Percentiles rank a stretch among this genome's conserved stretches.
Conservation (phyloP, 164 flowering plant genomes). For the Kalanchoe fedtschenkoi region DNA sequence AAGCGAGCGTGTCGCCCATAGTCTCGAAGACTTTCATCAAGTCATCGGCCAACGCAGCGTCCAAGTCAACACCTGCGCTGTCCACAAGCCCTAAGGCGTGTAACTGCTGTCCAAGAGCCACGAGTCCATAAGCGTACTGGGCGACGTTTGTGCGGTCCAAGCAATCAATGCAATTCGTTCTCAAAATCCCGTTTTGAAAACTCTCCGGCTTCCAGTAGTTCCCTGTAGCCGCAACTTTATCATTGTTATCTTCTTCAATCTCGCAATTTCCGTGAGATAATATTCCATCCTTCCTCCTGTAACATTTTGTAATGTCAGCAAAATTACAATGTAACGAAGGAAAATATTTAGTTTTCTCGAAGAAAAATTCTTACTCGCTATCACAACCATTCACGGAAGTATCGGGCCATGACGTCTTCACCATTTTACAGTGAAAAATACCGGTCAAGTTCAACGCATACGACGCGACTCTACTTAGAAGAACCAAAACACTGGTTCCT, state of each 20-base stretch:
- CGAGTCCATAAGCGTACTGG: constrained; percentile 83
- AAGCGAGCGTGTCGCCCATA: constrained; percentile 96
- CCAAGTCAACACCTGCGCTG: constrained; percentile 35
- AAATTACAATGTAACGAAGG: background rate
- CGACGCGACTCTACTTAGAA: constrained; percentile 53
- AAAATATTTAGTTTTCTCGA: background rate
- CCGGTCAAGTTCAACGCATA: constrained; percentile 65
- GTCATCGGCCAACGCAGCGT: constrained; percentile 51
- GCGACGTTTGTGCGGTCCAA: constrained; percentile 98
- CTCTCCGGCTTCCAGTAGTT: constrained; percentile 26
- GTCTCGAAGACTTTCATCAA: constrained; percentile 67
- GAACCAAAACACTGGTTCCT: constrained; percentile 51
- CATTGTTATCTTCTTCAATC: constrained; percentile 19
- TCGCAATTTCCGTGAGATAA: constrained; percentile 7
- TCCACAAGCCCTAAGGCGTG: constrained; percentile 52
- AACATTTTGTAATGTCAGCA: constrained; percentile 1
- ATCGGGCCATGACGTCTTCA: constrained; percentile 26
- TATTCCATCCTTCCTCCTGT: constrained; percentile 3
- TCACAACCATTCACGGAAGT: constrained; percentile 19
- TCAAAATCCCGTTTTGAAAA: constrained; percentile 73
- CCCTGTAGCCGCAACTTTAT: constrained; percentile 12
- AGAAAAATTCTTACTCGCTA: constrained; percentile 32
- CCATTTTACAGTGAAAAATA: constrained; percentile 54
- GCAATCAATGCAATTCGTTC: constrained; percentile 98
- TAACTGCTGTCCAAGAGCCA: constrained; percentile 78